Conservation (phyloP, 441 rosid genomes). For the Erodium texanum region DNA sequence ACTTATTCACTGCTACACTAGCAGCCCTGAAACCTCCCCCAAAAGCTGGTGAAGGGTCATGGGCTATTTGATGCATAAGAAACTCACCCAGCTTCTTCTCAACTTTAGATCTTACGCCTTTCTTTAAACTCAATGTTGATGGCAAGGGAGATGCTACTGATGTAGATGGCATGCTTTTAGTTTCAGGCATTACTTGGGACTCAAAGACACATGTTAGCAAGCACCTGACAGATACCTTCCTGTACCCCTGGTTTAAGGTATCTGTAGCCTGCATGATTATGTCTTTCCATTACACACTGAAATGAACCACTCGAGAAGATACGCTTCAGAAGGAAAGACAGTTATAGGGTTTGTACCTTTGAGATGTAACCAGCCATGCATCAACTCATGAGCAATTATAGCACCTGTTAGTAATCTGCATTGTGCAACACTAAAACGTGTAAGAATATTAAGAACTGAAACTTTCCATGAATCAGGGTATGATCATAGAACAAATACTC, state of each 20-base stretch:
- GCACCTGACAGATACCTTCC: conserved; percentile 95
- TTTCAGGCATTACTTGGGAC: conserved; percentile 54
- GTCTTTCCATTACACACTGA: no score
- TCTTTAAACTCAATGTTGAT: conserved; percentile 37
- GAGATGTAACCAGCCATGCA: conserved; percentile 94
- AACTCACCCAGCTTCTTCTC: conserved; percentile 86
- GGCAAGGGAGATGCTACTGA: conserved; percentile 31
- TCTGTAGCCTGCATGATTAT: conserved; percentile 49
- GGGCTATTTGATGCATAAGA: conserved; percentile 78
- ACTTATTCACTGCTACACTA: conserved; percentile 52
- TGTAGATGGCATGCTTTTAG: conserved; percentile 18
- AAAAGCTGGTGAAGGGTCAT: conserved; percentile 66
- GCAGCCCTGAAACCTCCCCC: conserved; percentile 90
- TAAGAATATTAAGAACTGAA: no score
- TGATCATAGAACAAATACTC: no score
- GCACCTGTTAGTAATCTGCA: conserved; percentile 72
- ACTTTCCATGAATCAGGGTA: no score
- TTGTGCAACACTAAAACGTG: no score
- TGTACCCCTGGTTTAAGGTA: conserved; percentile 81
- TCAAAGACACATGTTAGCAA: conserved; percentile 96
- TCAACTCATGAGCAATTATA: conserved; percentile 95
- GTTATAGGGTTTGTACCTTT: conserved; percentile 42
- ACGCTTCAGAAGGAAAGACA: background rate
- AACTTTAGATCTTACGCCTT: conserved; percentile 59
- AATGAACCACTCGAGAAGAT: background rate